These are phyloP conservation scores for Mesembryanthemum crystallinum DNA, from an alignment of 148 eudicot species.

Conservation along the genomic window DNA sequence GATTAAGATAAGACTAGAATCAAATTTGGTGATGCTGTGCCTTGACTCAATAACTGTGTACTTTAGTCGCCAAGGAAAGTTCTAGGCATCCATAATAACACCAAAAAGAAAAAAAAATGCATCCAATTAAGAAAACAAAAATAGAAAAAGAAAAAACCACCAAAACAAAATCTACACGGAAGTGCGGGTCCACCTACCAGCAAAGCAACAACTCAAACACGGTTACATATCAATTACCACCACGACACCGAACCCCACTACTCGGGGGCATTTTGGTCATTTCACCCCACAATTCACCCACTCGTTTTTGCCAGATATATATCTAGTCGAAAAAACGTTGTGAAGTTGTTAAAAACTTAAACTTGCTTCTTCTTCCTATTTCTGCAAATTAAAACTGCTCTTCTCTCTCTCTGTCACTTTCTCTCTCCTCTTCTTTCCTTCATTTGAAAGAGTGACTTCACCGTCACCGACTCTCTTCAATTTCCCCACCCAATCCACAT, in stretches of 20 bases:
- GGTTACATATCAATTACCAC: background rate
- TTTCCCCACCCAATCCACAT: background rate
- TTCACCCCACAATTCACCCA: background rate
- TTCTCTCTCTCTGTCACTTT: background rate
- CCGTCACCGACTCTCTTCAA: constrained; percentile 10
- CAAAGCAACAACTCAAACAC: background rate
- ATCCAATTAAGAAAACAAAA: too few species aligned
- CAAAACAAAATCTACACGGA: background rate
- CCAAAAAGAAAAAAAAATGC: too few species aligned
- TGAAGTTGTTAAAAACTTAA: too few species aligned
- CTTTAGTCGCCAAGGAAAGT: background rate
- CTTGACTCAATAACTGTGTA: background rate
- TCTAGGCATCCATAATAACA: background rate
- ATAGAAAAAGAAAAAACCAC: background rate
- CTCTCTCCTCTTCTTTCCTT: background rate
- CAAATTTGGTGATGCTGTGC: background rate
- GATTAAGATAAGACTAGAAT: background rate
- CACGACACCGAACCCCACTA: background rate
- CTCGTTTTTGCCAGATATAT: background rate
- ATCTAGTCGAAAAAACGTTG: too few species aligned
- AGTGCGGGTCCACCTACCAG: background rate
- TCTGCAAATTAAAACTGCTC: background rate
- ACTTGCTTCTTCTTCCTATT: background rate
- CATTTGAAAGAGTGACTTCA: background rate
- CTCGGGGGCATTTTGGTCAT: background rate